These are phyloP conservation scores for Coemansia sp. DNA, from an alignment of 192 early-diverging fungal species.

Conservation along the genomic window DNA sequence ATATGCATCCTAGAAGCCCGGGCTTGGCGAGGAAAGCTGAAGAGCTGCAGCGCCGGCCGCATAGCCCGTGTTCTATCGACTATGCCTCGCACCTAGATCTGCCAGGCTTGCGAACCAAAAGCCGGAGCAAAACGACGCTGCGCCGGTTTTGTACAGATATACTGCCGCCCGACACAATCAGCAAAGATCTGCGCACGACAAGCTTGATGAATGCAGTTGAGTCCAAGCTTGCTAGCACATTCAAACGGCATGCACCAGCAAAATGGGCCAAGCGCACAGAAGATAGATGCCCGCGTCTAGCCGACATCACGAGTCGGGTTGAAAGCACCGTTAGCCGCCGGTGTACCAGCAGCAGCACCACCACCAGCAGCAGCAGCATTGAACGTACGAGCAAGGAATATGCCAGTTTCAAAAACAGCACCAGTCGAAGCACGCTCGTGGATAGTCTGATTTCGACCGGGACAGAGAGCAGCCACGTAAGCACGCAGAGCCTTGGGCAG, in stretches of 20 bases:
- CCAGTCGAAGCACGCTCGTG: constrained; percentile 25
- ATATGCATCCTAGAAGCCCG: neutral
- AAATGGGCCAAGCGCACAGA: neutral
- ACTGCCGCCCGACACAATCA: neutral
- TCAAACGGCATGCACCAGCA: neutral
- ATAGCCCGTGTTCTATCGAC: too few relatives aligned
- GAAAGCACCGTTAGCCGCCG: neutral
- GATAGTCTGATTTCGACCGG: neutral
- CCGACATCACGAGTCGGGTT: neutral
- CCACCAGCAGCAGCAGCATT: neutral
- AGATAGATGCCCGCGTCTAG: too few relatives aligned
- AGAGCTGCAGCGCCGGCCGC: too few relatives aligned
- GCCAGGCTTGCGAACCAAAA: too few relatives aligned
- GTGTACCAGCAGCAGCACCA: too few relatives aligned
- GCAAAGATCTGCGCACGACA: neutral
- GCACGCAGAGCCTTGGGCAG: constrained; percentile 1
- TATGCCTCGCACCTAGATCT: too few relatives aligned
- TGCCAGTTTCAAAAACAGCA: constrained; percentile 10
- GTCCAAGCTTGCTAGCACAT: neutral
- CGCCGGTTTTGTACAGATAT: constrained; percentile 11
- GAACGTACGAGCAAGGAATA: neutral
- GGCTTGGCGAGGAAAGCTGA: too few relatives aligned
- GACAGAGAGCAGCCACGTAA: neutral
- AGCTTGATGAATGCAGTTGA: neutral
- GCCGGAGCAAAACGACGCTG: neutral